Conservation (phyloP, 2,329 filamentous ascomycete species). For the Hymenoscyphus fructigenus region DNA sequence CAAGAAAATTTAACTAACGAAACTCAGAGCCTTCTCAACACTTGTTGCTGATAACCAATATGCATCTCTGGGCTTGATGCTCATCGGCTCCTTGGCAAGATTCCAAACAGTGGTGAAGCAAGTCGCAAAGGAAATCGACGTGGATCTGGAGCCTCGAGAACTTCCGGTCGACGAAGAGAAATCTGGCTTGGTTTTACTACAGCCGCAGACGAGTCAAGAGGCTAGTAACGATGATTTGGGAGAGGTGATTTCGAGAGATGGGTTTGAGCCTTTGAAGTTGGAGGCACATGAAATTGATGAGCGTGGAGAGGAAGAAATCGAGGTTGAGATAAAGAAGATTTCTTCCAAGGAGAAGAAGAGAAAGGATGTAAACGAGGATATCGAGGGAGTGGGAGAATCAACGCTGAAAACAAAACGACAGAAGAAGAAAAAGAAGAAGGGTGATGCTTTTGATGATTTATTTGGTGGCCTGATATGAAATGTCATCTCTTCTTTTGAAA, state of each 20-base stretch:
- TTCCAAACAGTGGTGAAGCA: conserved; percentile 43
- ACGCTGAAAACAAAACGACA: conserved; percentile 38
- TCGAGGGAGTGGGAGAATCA: conserved; percentile 21
- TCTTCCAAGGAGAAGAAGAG: conserved; percentile 12
- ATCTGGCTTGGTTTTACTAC: background rate
- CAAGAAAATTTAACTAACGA: background rate
- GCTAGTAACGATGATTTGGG: conserved; percentile 24
- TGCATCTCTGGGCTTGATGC: conserved; percentile 66
- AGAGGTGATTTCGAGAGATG: conserved; percentile 29
- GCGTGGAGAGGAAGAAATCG: background rate
- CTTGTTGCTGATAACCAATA: conserved; percentile 72
- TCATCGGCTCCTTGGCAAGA: conserved; percentile 64
- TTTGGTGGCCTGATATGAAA: conserved; percentile 45
- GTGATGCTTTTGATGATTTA: conserved; percentile 70
- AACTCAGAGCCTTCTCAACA: conserved; percentile 59
- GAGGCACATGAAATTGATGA: background rate
- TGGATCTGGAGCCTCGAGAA: background rate
- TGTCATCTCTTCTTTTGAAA: no score
- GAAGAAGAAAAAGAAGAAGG: conserved; percentile 56
- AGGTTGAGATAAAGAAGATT: background rate
- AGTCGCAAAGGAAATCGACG: conserved; percentile 4
- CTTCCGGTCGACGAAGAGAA: background rate
- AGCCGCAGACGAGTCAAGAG: conserved; percentile 1
- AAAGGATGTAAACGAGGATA: conserved; percentile 31
- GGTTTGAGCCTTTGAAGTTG: background rate